Base-by-base conservation (phyloP, 331 rosid genomes). In the Quercus lobata region DNA sequence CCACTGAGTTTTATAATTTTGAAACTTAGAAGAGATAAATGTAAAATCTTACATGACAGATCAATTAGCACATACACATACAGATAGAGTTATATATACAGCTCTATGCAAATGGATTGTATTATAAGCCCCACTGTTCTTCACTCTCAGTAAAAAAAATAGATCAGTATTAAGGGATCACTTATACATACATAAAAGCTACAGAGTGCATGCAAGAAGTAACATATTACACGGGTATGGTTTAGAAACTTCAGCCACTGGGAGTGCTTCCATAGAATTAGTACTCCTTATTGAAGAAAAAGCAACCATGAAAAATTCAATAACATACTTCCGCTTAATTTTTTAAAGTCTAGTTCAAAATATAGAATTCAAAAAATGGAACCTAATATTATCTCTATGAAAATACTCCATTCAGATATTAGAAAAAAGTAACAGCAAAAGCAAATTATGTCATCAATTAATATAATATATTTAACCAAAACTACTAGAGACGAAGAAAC, bases 1-100 rank as follows among this genome's bases (percentile, higher is more conserved):
- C 99, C 99, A 52, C 99, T 95, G 84, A 75, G 83, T 85, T 71
- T 80, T 73, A 82, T 35, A 69, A 46, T 19, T 49, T 74, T 57
- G 77, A n/a, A 74, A 71, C 85, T 86, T 73, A 90, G 89, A 77
- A 81, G 18, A 44, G 56, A 58, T 14, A 66, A 76, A 61, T 14
- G 56, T 77, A 11, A 73, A 5, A 27, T 70, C 61, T 37, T 19
- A 25, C 49, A 44, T 5, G 19, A 56, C 18, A 69, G 11, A 35
- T 69, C 57, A 18, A 29, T 30, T 11, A 11, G 62, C 27, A 55
- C 44, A 34, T 27, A 53, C 2, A 21, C 5, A 12, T 16, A 3
- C 8, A 52, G 12, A 35, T 10, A 57, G 21, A 78, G 30, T 32
- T 17, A 66, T 6, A 32, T 8, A 18, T 66, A 10, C 71, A 18